Base-by-base conservation (phyloP, 305 asterid species). In the Ilex paraguariensis region DNA sequence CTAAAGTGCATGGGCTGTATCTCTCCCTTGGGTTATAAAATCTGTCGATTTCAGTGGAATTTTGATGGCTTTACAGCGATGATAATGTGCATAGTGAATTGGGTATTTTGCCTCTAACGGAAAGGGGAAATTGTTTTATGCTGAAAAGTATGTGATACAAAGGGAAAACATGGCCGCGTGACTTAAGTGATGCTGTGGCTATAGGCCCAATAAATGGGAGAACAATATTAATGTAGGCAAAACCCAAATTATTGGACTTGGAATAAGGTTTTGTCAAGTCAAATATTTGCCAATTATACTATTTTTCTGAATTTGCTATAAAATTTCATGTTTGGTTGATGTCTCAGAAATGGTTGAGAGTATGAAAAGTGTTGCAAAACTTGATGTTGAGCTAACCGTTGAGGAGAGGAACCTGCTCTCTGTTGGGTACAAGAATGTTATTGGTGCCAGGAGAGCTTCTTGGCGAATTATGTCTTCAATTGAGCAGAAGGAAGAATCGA, bases 401-500 rank as follows among this genome's bases (percentile, higher is more conserved):
- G 98, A 91, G 58, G 98, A 91, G 60, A 75, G 96, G 69, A 91
- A 91, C 79, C 86, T 91, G 42, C 87, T 91, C 12, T 91, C 95
- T 8, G 98, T 91, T 36, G 98, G 98, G 62, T 91, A 91, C 90
- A 91, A 86, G 80, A 91, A 91, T 66, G 98, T 88, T 17, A 91
- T 91, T 13, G 96, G 98, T 21, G 95, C 96, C 4, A 82, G 96
- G 13, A 77, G 98, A 76, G 96, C 98, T 15, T 91, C 98, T 0
- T 91, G 98, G 98, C 80, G 98, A 56, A 91, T 91, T 54, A 73
- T 91, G 88, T 91, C 96, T 8, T 91, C 96, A 15, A 91, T 91
- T 21, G 96, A 91, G 75, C 98, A 88, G 75, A 88, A 91, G 77
- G 96, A 91, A 64, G 95, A 88, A 64, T 68, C 87, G 13, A 91